A percentile compares a stretch with the other conserved stretches of the same genome.
Conservation (phyloP, 257 asterid species). For the Gynochthodes officinalis region DNA sequence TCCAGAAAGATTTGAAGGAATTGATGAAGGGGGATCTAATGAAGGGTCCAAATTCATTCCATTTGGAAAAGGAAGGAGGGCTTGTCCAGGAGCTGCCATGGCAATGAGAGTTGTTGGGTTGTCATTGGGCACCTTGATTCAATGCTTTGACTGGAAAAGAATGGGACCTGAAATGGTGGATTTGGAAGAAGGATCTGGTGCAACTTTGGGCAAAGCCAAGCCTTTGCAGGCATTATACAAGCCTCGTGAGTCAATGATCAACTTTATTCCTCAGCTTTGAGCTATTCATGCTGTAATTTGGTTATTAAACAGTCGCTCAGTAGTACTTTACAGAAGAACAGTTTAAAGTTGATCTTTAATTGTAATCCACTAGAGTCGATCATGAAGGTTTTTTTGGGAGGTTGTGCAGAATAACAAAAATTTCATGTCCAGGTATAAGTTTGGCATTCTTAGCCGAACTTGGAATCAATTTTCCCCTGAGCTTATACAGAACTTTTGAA, state of each 20-base stretch:
- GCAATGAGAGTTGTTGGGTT: slow-evolving; percentile 7
- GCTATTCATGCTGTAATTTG: neutral
- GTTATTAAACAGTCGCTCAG: neutral
- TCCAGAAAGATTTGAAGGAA: slow-evolving; percentile 31
- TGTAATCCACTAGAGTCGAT: neutral
- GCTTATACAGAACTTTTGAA: too few relatives aligned
- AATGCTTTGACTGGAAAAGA: slow-evolving; percentile 14
- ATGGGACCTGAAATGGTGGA: slow-evolving; percentile 6
- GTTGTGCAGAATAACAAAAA: neutral
- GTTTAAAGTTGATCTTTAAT: neutral
- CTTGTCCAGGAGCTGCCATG: slow-evolving; percentile 16
- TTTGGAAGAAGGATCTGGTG: neutral
- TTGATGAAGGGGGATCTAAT: neutral
- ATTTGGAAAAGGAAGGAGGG: slow-evolving; percentile 21
- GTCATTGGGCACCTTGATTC: slow-evolving; percentile 1
- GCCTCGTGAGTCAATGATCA: slow-evolving; percentile 5
- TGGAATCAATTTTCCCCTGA: neutral
- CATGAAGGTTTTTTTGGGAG: neutral
- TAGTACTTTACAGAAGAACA: neutral
- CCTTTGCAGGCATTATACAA: slow-evolving; percentile 11
- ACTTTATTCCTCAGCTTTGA: slow-evolving; percentile 2
- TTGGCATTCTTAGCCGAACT: too few relatives aligned
- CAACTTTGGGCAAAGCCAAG: slow-evolving; percentile 5
- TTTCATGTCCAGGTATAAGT: too few relatives aligned
- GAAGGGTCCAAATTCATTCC: slow-evolving; percentile 11